A percentile compares a stretch with the other conserved stretches of the same genome.
Evolutionary conservation across 2,329 filamentous ascomycete species (phyloP).

Genomic region (Cryphonectria japonica): DNA sequence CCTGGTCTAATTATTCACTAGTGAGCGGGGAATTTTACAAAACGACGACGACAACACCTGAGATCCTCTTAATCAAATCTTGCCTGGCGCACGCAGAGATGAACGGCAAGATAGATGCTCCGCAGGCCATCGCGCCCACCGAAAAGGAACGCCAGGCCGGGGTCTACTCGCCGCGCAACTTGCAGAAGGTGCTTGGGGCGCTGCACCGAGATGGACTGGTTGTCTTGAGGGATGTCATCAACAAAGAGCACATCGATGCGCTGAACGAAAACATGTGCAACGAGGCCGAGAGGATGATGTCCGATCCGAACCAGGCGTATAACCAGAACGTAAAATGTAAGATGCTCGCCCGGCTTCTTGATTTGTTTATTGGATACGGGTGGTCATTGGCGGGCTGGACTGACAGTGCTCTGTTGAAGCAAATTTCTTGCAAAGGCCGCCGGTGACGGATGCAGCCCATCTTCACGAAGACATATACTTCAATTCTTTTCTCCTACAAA

Average conservation of each 20-base stretch:
- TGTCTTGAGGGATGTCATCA: slow-evolving; percentile 33
- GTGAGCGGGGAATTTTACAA: background rate
- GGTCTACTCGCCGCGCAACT: slow-evolving; percentile 23
- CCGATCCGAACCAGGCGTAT: slow-evolving; percentile 29
- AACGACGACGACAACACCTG: background rate
- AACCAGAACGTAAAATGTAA: slow-evolving; percentile 35
- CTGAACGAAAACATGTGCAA: slow-evolving; percentile 31
- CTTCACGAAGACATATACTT: slow-evolving; percentile 46
- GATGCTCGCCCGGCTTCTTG: background rate
- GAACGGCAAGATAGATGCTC: slow-evolving; percentile 9
- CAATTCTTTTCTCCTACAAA: slow-evolving; percentile 45
- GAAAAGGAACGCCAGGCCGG: slow-evolving; percentile 22
- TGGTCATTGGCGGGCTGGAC: background rate
- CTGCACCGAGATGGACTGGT: slow-evolving; percentile 35
- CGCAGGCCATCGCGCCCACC: slow-evolving; percentile 22
- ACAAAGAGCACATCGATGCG: slow-evolving; percentile 30
- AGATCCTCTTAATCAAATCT: background rate
- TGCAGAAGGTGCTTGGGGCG: slow-evolving; percentile 31
- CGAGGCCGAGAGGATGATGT: slow-evolving; percentile 31
- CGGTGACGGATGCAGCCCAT: slow-evolving; percentile 38
- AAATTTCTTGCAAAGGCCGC: slow-evolving; percentile 45
- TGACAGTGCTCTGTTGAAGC: slow-evolving; percentile 31
- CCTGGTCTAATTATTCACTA: background rate
- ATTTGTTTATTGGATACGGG: too few relatives aligned
- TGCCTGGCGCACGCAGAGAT: background rate